Conservation (phyloP, 495 filamentous ascomycete species). For the Xylaria longipes region DNA sequence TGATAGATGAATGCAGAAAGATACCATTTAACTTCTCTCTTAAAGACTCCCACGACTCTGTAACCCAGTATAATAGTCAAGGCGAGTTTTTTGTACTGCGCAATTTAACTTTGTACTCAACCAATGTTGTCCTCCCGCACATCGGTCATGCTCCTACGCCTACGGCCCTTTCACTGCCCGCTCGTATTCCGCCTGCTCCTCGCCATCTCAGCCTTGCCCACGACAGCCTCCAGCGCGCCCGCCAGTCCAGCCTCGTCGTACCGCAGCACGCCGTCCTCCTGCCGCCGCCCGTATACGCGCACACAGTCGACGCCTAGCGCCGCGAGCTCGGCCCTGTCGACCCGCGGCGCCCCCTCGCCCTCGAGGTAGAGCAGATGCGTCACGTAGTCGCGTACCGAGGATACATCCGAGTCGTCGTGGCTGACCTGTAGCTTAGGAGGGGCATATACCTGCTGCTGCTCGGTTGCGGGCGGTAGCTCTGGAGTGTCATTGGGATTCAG, state of each 20-base stretch:
- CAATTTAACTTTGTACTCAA: neutral
- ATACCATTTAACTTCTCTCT: constrained; percentile 20
- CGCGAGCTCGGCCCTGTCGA: constrained; percentile 69
- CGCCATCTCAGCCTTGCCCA: constrained; percentile 70
- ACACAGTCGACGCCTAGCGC: constrained; percentile 77
- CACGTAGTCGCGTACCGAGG: constrained; percentile 63
- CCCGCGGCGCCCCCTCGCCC: constrained; percentile 69
- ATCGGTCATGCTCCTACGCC: neutral
- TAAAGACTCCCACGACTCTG: neutral
- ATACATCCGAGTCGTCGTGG: neutral
- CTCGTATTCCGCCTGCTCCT: constrained; percentile 72
- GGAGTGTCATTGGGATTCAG: neutral
- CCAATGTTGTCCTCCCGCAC: neutral
- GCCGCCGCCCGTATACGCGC: constrained; percentile 72
- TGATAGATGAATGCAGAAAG: constrained; percentile 33
- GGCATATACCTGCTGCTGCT: neutral
- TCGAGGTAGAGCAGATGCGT: constrained; percentile 87
- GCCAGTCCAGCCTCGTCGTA: constrained; percentile 80
- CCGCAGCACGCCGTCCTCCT: constrained; percentile 60
- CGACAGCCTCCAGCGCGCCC: constrained; percentile 78
- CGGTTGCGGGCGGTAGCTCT: neutral
- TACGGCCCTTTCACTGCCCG: constrained; percentile 31
- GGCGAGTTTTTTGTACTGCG: neutral
- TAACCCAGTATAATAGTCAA: neutral
- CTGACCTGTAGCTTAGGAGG: neutral